A percentile compares a stretch with the other conserved stretches of the same genome.
Evolutionary conservation across 129 eudicot species (phyloP).

Genomic region (Erigeron canadensis): DNA sequence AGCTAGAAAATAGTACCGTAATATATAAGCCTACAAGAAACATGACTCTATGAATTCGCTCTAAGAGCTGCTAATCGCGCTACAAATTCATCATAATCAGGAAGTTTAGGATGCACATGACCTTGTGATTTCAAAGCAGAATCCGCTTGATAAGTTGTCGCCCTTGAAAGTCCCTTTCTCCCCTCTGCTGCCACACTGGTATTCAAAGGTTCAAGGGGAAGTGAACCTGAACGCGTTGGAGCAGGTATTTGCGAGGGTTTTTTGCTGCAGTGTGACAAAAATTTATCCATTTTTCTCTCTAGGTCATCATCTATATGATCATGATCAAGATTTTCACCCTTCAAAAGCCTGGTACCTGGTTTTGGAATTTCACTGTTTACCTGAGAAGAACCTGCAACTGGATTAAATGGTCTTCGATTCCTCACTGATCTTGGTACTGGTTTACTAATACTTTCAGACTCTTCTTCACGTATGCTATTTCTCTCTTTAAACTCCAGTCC

Average conservation of each 20-base stretch:
- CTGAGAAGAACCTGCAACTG: conserved; percentile 24
- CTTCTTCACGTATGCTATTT: conserved; percentile 10
- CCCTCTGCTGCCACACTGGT: conserved; percentile 20
- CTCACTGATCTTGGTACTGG: conserved; percentile 61
- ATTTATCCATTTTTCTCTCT: conserved; percentile 51
- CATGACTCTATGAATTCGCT: conserved; percentile 24
- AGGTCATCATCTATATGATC: conserved; percentile 40
- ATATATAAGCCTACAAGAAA: not conserved
- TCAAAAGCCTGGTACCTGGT: conserved; percentile 1
- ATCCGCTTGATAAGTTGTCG: conserved; percentile 42
- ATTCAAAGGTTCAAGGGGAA: conserved; percentile 38
- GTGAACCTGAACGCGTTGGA: conserved; percentile 40
- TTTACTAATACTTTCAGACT: conserved; percentile 17
- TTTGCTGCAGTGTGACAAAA: conserved; percentile 47
- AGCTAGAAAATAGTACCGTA: not conserved
- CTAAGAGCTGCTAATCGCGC: conserved; percentile 60
- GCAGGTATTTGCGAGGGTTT: conserved; percentile 30
- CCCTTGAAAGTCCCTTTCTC: conserved; percentile 39
- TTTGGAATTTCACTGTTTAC: conserved; percentile 28
- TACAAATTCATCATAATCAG: conserved; percentile 73
- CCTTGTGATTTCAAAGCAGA: conserved; percentile 22
- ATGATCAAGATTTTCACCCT: conserved; percentile 33
- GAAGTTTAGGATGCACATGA: conserved; percentile 71
- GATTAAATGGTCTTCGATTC: conserved; percentile 41
- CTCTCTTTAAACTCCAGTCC: conserved; percentile 8